Evolutionary conservation across 257 asterid genomes (phyloP), one percentile per base, ranked within the genome.

Genomic region (Mentha longifolia): DNA sequence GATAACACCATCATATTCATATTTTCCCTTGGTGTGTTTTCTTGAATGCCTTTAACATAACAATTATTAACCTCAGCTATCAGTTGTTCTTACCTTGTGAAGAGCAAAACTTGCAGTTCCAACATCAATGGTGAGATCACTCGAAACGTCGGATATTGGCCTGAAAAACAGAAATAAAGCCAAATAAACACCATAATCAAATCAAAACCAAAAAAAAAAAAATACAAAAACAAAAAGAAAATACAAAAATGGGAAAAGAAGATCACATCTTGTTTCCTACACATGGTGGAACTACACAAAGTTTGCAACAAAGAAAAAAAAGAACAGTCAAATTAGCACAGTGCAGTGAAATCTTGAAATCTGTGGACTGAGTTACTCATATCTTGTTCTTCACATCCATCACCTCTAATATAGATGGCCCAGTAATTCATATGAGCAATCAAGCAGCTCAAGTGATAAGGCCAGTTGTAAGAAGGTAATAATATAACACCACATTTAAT

Each of bases 141-240:
- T 94, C 10, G 99, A 88, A 78, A 91, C 98, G 67, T 94, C 98
- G 28, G 99, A 94, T 76, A 89, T 85, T 5, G 99, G 97, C 99
- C 99, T 94, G 96, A 78, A 84, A 76, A 49, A 22, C 9, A n/a
- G 56, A 57, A 71, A 54, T 1, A 13, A 15, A 37, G 37, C 63
- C 64, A 70, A 50, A 72, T 49, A 47, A 12, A 50, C 10, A 66
- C 16, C 43, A 19, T 5, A 37, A n/a, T 7, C 14, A 66, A 58
- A 45, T 50, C 61, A 73, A 17, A 49, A 59, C 33, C 22, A 15
- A 63, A 33, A 70, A 30, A 35, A 35, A 0, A 4, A 5, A 64
- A n/a, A n/a, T n/a, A n/a, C 61, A 73, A 17, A 49, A 59, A 28
- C 22, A 15, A 63, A 33, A 70, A 30, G 5, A 35, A 0, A 4